Evolutionary conservation across 768 basidiomycete species (phyloP).

Genomic region (Tubosaeta sp.): DNA sequence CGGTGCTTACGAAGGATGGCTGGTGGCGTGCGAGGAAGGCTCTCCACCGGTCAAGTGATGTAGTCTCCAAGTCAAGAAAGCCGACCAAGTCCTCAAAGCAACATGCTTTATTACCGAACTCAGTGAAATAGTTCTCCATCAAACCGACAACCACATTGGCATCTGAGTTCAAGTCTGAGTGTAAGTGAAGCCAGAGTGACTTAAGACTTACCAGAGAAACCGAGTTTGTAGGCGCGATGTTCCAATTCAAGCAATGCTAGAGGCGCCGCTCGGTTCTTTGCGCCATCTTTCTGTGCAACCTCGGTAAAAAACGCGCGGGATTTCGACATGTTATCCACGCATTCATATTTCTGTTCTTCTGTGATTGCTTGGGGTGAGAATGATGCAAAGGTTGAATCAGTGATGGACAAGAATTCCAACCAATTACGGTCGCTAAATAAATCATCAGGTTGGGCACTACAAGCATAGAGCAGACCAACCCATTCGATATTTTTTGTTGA

Average conservation of each 20-base stretch:
- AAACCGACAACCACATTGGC: constrained; percentile 40
- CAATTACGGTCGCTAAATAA: constrained; percentile 73
- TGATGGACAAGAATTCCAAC: constrained; percentile 73
- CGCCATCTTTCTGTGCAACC: constrained; percentile 62
- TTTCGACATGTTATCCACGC: constrained; percentile 37
- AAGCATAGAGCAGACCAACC: constrained; percentile 38
- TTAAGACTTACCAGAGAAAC: constrained; percentile 37
- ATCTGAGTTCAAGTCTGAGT: constrained; percentile 35
- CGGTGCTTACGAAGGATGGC: constrained; percentile 44
- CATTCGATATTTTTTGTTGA: constrained; percentile 53
- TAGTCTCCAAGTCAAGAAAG: constrained; percentile 51
- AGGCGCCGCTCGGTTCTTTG: constrained; percentile 67
- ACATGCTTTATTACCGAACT: constrained; percentile 76
- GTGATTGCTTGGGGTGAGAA: constrained; percentile 27
- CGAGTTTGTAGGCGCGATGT: constrained; percentile 48
- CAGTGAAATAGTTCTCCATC: constrained; percentile 64
- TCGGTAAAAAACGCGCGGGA: constrained; percentile 49
- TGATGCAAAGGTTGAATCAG: constrained; percentile 61
- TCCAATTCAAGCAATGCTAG: constrained; percentile 78
- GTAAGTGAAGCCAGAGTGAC: background rate
- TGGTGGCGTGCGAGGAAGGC: constrained; percentile 48
- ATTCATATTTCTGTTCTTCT: constrained; percentile 37
- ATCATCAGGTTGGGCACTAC: constrained; percentile 18
- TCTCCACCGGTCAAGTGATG: constrained; percentile 48
- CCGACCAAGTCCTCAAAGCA: constrained; percentile 83